Base-by-base conservation (phyloP, 2,329 filamentous ascomycete species). In the Fusarium sp. region DNA sequence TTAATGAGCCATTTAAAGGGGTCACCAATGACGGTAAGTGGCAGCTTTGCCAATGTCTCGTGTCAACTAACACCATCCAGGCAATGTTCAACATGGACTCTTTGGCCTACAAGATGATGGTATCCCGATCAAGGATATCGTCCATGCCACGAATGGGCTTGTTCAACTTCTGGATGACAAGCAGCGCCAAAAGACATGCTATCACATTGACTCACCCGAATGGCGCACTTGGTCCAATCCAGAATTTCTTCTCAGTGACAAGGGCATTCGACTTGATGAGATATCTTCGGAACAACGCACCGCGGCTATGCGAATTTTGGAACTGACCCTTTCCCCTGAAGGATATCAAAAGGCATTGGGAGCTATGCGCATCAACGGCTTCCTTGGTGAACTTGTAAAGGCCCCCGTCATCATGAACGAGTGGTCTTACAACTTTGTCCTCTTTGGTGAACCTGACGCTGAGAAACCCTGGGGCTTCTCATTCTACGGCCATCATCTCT, bases 401-500 rank as follows among this genome's bases (percentile, higher is more conserved):
- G 86, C 89, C 0, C 86, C 88, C 0, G 80, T 82, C 12, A 88
- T 94, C 64, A 90, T 93, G 87, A 94, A 94, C 82, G 89, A 93
- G 80, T 89, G 88, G 82, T 93, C 90, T 3, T 94, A 94, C 86
- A 94, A 94, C 82, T 92, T 94, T 71, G 88, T 90, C 36, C 83
- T 94, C 12, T 94, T 94, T 79, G 92, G 92, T 14, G 80, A 81
- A 16, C 92, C 92, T 0, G 90, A 89, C 0, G 78, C 83, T 0
- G 84, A 84, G 0, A 75, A 82, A 10, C 90, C 92, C 0, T 95
- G 92, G 93, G 93, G 92, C 6, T 93, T 89, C 82, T 88, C 89
- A 0, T 90, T 94, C 76, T 96, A 94, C 82, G 93, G 93, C 27
- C 93, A 96, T 80, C 93, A 96, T 75, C 86, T 95, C 9, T 94